Percentiles rank a stretch among this genome's conserved stretches.
Evolutionary conservation across 1,284 basidiomycete species (phyloP).

Genomic region (Flammula alnicola): DNA sequence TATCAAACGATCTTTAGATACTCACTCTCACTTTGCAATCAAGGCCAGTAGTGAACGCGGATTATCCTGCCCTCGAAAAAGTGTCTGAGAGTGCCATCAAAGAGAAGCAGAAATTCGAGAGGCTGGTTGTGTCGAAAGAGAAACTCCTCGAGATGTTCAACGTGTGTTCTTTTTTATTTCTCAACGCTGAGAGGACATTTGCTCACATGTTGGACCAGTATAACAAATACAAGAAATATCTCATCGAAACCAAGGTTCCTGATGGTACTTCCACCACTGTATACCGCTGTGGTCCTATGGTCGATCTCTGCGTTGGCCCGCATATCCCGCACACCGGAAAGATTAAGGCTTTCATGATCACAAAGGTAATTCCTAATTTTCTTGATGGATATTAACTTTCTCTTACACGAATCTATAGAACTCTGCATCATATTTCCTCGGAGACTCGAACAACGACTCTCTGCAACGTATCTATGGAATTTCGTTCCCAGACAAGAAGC

Average conservation of each 20-base stretch:
- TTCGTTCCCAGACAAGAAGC: conserved; percentile 98
- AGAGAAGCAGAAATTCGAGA: conserved; percentile 97
- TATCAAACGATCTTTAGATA: conserved; percentile 12
- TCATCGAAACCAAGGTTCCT: conserved; percentile 95
- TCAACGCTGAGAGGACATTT: not conserved
- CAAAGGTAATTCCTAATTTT: conserved; percentile 69
- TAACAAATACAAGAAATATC: conserved; percentile 98
- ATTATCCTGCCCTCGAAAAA: conserved; percentile 92
- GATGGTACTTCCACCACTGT: conserved; percentile 98
- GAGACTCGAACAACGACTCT: conserved; percentile 92
- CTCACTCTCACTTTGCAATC: conserved; percentile 31
- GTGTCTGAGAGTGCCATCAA: conserved; percentile 89
- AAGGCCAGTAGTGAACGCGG: conserved; percentile 77
- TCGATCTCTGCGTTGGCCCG: conserved; percentile 96
- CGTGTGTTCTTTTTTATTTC: conserved; percentile 50
- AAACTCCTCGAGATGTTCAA: conserved; percentile 96
- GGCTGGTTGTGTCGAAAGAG: conserved; percentile 93
- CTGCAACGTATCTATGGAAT: conserved; percentile 98
- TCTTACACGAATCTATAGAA: conserved; percentile 56
- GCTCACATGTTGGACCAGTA: conserved; percentile 66
- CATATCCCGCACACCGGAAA: conserved; percentile 98
- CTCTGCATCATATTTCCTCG: conserved; percentile 98
- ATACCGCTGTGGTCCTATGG: conserved; percentile 98
- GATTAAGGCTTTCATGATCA: conserved; percentile 96
- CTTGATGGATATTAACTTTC: not conserved